A percentile compares a stretch with the other conserved stretches of the same genome.
These are phyloP conservation scores for Kluyveromyces aestuarii DNA, from an alignment of 805 yeast species.

Conservation along the genomic window DNA sequence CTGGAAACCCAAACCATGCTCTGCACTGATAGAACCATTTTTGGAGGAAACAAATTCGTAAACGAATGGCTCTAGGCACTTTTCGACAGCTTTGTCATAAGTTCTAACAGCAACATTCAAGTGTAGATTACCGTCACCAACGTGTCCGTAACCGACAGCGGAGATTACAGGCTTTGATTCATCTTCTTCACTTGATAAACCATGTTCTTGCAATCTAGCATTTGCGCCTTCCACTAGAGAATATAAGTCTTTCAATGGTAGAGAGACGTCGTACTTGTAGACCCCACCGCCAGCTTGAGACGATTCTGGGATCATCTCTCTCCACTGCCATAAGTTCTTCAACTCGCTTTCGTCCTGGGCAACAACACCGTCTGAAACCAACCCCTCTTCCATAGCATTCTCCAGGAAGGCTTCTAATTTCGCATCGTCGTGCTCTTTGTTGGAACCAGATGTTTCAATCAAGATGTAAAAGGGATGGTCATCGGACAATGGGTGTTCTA, in stretches of 20 bases:
- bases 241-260: constrained; percentile 76
- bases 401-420: constrained; percentile 83
- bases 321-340: constrained; percentile 84
- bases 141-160: constrained; percentile 95
- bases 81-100: constrained; percentile 72
- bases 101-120: constrained; percentile 84
- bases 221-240: constrained; percentile 75
- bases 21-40: constrained; percentile 90
- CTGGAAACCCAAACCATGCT: constrained; percentile 96
- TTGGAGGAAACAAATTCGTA: constrained; percentile 72
- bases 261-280: constrained; percentile 91
- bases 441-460: constrained; percentile 94
- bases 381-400: constrained; percentile 70
- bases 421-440: constrained; percentile 85
- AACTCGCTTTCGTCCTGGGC: constrained; percentile 93
- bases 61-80: constrained; percentile 83
- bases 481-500: constrained; percentile 67
- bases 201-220: constrained; percentile 44
- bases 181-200: constrained; percentile 54
- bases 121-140: constrained; percentile 96
- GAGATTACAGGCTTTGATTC: constrained; percentile 62
- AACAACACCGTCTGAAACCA: constrained; percentile 87
- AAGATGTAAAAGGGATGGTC: constrained; percentile 83
- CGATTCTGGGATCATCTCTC: constrained; percentile 91
- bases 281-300: constrained; percentile 84